Conservation (phyloP, 148 eudicot species). For the Linanthus parryae region DNA sequence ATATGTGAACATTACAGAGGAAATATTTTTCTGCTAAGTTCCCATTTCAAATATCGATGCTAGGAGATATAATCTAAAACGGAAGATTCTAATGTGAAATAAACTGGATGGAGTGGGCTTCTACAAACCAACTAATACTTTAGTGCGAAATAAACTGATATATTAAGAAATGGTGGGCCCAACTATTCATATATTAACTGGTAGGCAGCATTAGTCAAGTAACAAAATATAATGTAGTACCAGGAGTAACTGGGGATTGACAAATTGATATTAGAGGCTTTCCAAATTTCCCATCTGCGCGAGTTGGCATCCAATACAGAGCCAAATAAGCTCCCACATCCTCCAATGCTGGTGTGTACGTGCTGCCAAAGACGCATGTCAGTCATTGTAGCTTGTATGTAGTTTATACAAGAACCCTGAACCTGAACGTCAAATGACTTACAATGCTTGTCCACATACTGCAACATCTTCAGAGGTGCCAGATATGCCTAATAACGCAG, state of each 20-base stretch:
- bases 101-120: too few relatives aligned
- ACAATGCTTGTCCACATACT: slow-evolving; percentile 57
- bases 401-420: not conserved
- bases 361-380: slow-evolving; percentile 34
- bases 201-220: slow-evolving; percentile 1
- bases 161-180: too few relatives aligned
- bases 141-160: too few relatives aligned
- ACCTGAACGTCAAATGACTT: slow-evolving; percentile 27
- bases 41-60: too few relatives aligned
- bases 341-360: slow-evolving; percentile 74
- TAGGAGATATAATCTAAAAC: too few relatives aligned
- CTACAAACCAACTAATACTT: too few relatives aligned
- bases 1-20: too few relatives aligned
- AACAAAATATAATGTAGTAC: slow-evolving; percentile 24
- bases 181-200: too few relatives aligned
- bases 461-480: slow-evolving; percentile 32
- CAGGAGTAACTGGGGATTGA: slow-evolving; percentile 68
- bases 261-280: slow-evolving; percentile 60
- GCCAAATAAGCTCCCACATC: slow-evolving; percentile 85
- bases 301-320: slow-evolving; percentile 85
- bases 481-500: slow-evolving; percentile 44
- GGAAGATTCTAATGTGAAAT: too few relatives aligned
- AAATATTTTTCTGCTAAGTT: too few relatives aligned
- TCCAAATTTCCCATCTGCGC: slow-evolving; percentile 80
- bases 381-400: slow-evolving; percentile 5